Base-by-base conservation (phyloP, 2,329 filamentous ascomycete species). In the Fusarium coicis region DNA sequence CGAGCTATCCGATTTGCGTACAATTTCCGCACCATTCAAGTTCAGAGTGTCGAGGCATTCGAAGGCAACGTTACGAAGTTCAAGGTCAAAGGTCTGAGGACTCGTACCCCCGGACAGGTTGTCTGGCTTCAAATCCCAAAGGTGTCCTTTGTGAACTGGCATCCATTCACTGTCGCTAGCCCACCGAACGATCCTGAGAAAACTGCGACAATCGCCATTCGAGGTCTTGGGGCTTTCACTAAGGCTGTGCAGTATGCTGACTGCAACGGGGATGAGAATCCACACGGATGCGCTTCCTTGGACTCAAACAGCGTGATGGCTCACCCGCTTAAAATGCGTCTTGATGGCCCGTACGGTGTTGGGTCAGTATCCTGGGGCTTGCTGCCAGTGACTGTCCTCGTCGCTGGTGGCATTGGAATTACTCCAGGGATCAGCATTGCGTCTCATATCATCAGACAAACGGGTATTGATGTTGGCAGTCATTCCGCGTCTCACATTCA, bases 111-210 rank as follows among this genome's bases (percentile, higher is more conserved):
- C 1, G 55, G 42, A 18, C 55, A 58, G 14, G 19, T 58, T n/a
- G 30, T 50, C 4, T 58, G 55, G 55, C 30, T 58, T 5, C 55
- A 58, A 4, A 49, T 58, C 4, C 55, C 55, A 18, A 37, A 12
- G 19, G 42, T 58, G 10, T 58, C 55, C 3, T 34, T 50, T 36
- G 8, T 58, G 1, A 50, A 58, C 30, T 58, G 55, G 55, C 55
- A 58, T 37, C 55, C 55, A 5, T 58, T 58, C 23, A 58, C 55
- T 11, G 42, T 58, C 34, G 55, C 42, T 9, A 58, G 55, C 30
- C 32, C 55, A 15, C 55, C 55, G 2, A 30, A n/a, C 3, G 39
- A 37, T 14, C 30, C 32, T 14, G 19, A 23, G 11, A 58, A 30
- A 26, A n/a, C 23, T 16, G 42, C 32, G 2, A 58, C 55, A 5